Base-by-base conservation (phyloP, 345 rosid genomes). In the Arabidopsis arenosa region DNA sequence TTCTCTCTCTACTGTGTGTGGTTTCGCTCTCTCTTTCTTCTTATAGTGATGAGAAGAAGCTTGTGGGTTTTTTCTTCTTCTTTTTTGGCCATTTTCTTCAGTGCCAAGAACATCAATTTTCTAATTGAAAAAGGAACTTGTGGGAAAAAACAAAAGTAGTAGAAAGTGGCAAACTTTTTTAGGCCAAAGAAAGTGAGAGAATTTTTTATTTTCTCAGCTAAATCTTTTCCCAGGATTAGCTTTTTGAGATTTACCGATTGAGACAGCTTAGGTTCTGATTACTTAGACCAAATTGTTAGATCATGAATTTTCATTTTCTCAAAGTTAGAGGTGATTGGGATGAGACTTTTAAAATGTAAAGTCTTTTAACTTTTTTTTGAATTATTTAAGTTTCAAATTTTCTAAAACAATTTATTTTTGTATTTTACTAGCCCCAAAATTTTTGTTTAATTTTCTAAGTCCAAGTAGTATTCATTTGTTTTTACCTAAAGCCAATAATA, bases 1-100 rank as follows among this genome's bases (percentile, higher is more conserved):
- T 72, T 78, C 74, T 79, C 82, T 75, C 78, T 64, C 76, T 81
- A 81, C 79, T 80, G 76, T 70, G 76, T 70, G 66, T 77, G 52
- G 43, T 80, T 11, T 47, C 32, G 60, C 51, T 56, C 69, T 69
- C 43, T 72, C 40, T 75, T 23, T 23, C 26, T 33, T 17, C 21
- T 73, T 65, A 73, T 64, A 72, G 4, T 28, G 61, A 23, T 23
- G 26, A 23, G 26, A 23, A 64, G 59, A 45, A 74, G 75, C 70
- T 73, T 51, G 30, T 66, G 78, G 70, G 54, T 9, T 48, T 74
- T 67, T 37, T 36, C 33, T 52, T 14, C 44, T 58, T 12, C n/a
- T n/a, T 4, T 30, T 66, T 64, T 63, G 49, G 63, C 73, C 76
- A 81, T 81, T 58, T 81, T 70, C 63, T 76, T 74, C 62, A 68